Percentiles rank a stretch among this genome's conserved stretches.
These are phyloP conservation scores for Polytrichum commune DNA, from an alignment of 225 moss, liverwort and hornwort species.

Conservation along the genomic window DNA sequence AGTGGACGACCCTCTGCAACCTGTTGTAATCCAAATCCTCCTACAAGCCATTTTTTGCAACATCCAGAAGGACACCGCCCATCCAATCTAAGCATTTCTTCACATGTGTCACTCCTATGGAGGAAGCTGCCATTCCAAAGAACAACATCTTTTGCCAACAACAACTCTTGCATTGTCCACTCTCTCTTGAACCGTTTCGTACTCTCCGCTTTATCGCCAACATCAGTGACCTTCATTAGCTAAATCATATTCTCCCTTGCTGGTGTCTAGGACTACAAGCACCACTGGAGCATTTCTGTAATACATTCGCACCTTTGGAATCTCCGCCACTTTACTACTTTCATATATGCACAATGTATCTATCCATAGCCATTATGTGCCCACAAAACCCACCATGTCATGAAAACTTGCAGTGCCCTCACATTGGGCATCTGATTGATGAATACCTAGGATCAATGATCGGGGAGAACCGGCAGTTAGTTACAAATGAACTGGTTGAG, in stretches of 20 bases:
- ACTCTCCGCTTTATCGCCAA: neutral
- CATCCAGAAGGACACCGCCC: too few relatives aligned
- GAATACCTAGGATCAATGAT: too few relatives aligned
- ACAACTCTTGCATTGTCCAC: neutral
- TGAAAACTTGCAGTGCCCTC: conserved; percentile 3
- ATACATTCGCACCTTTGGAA: conserved; percentile 7
- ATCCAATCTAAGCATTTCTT: too few relatives aligned
- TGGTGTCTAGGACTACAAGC: conserved; percentile 10
- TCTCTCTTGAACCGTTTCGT: conserved; percentile 8
- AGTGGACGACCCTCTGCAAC: neutral
- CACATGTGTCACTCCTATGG: too few relatives aligned
- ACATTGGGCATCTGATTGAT: too few relatives aligned
- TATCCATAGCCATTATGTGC: conserved; percentile 11
- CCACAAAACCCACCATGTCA: conserved; percentile 7
- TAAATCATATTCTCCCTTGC: conserved; percentile 8
- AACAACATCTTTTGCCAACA: too few relatives aligned
- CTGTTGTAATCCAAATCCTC: too few relatives aligned
- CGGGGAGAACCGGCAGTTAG: too few relatives aligned
- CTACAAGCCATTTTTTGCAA: too few relatives aligned
- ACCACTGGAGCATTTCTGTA: conserved; percentile 10
- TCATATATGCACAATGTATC: conserved; percentile 7
- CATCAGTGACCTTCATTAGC: conserved; percentile 1
- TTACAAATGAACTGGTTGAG: too few relatives aligned
- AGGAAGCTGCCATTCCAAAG: too few relatives aligned
- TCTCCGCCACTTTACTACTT: conserved; percentile 3